A percentile compares a stretch with the other conserved stretches of the same genome.
Conservation (phyloP, 495 filamentous ascomycete species). For the Chaetomium cochliodes region DNA sequence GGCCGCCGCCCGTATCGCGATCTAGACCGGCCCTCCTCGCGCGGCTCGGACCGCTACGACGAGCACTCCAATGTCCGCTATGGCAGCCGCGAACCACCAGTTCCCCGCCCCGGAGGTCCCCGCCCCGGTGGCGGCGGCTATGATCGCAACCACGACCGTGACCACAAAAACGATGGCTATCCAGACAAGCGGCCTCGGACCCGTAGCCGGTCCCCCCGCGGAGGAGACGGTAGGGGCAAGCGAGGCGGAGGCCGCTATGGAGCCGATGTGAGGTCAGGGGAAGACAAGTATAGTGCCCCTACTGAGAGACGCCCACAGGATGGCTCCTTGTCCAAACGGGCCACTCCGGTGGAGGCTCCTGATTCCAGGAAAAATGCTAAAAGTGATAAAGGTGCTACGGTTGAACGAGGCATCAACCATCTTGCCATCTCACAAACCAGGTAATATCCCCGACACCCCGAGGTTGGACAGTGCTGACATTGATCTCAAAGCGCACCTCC, state of each 20-base stretch:
- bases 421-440: slow-evolving; percentile 31
- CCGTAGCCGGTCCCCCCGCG: slow-evolving; percentile 64
- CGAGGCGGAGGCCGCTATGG: slow-evolving; percentile 37
- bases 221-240: slow-evolving; percentile 44
- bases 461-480: not conserved
- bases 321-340: slow-evolving; percentile 34
- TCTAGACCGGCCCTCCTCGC: slow-evolving; percentile 58
- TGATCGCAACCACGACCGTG: slow-evolving; percentile 22
- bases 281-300: slow-evolving; percentile 46
- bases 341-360: slow-evolving; percentile 36
- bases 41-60: slow-evolving; percentile 49
- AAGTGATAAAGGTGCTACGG: slow-evolving; percentile 58
- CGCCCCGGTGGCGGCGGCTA: slow-evolving; percentile 17
- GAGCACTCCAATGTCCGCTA: slow-evolving; percentile 55
- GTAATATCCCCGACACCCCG: slow-evolving; percentile 11
- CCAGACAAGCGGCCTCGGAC: slow-evolving; percentile 64
- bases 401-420: slow-evolving; percentile 47
- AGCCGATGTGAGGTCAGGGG: slow-evolving; percentile 22
- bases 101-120: slow-evolving; percentile 15
- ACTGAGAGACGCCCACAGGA: slow-evolving; percentile 42
- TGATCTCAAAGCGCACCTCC: slow-evolving; percentile 15
- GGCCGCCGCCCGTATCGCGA: slow-evolving; percentile 56
- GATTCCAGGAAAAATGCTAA: slow-evolving; percentile 63
- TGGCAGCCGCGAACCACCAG: slow-evolving; percentile 39
- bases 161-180: slow-evolving; percentile 40